Base-by-base conservation (phyloP, 208 protist species). In the Trypanosoma melophagium region DNA sequence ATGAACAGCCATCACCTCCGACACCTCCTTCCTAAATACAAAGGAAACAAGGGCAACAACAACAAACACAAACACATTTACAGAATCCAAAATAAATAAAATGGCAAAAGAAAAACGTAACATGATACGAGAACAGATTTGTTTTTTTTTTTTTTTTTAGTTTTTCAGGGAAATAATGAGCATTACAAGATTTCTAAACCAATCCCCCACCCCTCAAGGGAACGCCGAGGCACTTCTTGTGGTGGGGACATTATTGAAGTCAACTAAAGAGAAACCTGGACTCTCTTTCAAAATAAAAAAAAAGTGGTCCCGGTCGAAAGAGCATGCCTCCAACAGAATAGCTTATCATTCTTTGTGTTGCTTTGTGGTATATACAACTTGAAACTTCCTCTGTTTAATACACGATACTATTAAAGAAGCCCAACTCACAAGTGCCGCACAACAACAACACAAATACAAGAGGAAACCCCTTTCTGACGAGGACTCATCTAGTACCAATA, bases 381-480 rank as follows among this genome's bases (percentile, higher is more conserved):
- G 28, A 60, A 85, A 86, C 7, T 40, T 49, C 9, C 51, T 60
- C 31, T 80, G 74, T 25, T 44, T 64, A 73, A 76, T 77, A 60
- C 80, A 86, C n/a, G 57, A 54, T 3, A 69, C 40, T 13, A 82
- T 31, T 14, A 88, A 74, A 7, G 65, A 10, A 19, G 58, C 59
- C 71, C 68, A 80, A 40, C 64, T 41, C 1, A 60, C 24, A 56
- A 83, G 40, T 24, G 69, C 51, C 0, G 68, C 38, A 38, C 66
- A 64, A 44, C 76, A 40, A 58, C 67, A 55, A 25, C 63, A 60
- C 19, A 65, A 45, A 55, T 78, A 42, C 51, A 82, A 54, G 24
- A 28, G 8, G 24, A 60, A 16, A 19, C 21, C 44, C 10, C 9
- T 40, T 2, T 9, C 12, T 28, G 31, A 9, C n/a, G 25, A 35